phyloP scores from a whole-genome alignment of 2,329 filamentous ascomycete species.

The Onygenales sp. region DNA sequence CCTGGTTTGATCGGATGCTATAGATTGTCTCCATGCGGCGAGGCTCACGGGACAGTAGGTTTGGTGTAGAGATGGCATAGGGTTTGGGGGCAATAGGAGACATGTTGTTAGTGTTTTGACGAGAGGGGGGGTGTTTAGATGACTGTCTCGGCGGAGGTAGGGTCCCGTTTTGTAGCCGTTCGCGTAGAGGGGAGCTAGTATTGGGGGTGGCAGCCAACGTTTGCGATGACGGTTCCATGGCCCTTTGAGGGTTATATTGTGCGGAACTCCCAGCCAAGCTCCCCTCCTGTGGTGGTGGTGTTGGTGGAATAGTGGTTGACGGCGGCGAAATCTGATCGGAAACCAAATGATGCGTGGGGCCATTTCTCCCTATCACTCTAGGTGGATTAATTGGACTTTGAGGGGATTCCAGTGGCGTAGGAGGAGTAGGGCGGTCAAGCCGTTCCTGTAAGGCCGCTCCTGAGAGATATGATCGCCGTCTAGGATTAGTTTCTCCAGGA shows the following conservation, averaged over 20 bases:
- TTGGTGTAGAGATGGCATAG: background rate
- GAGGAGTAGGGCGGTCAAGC: background rate
- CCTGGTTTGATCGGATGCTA: background rate
- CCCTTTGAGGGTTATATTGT: too few species aligned
- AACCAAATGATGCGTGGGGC: background rate
- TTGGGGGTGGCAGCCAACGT: too few species aligned
- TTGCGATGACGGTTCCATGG: too few species aligned
- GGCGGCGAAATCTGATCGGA: background rate
- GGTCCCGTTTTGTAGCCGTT: too few species aligned
- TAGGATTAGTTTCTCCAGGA: background rate
- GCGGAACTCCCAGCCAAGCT: too few species aligned
- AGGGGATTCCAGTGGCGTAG: background rate
- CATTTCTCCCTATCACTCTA: constrained; percentile 2
- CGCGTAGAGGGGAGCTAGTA: too few species aligned
- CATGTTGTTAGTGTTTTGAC: too few species aligned
- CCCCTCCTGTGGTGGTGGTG: background rate
- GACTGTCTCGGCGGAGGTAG: background rate
- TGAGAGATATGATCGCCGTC: background rate
- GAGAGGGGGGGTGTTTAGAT: background rate
- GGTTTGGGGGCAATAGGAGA: constrained; percentile 1
- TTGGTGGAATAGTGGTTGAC: constrained; percentile 4
- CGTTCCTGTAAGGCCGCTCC: background rate
- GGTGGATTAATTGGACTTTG: background rate
- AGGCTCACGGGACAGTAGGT: constrained; percentile 1
- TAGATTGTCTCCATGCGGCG: constrained; percentile 6